phyloP scores from a whole-genome alignment of 495 filamentous ascomycete species.

The Rostrohypoxylon terebratum region DNA sequence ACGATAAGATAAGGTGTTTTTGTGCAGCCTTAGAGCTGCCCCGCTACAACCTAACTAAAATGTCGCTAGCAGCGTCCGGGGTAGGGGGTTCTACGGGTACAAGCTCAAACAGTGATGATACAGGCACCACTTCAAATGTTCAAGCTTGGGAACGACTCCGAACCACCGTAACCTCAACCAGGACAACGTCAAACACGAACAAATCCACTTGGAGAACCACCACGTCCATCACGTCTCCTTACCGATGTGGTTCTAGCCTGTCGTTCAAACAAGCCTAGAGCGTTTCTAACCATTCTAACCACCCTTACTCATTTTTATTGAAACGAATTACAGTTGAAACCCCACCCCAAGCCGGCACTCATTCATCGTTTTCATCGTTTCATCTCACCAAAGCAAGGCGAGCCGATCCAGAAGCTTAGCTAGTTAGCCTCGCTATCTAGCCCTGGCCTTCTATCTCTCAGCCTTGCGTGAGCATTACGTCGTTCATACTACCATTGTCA shows the following conservation, averaged over 20 bases:
- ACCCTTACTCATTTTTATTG: constrained; percentile 8
- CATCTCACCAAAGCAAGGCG: constrained; percentile 35
- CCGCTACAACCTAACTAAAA: background rate
- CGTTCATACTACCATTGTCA: constrained; percentile 26
- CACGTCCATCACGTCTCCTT: background rate
- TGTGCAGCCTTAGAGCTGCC: constrained; percentile 12
- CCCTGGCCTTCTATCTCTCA: constrained; percentile 20
- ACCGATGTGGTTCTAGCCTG: background rate
- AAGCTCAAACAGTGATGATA: constrained; percentile 43
- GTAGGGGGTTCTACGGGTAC: constrained; percentile 14
- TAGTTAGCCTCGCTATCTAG: constrained; percentile 18
- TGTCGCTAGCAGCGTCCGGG: background rate
- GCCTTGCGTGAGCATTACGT: constrained; percentile 44
- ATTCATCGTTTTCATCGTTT: constrained; percentile 14
- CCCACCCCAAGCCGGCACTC: constrained; percentile 1
- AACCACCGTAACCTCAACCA: constrained; percentile 17
- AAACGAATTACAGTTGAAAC: constrained; percentile 16
- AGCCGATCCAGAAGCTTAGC: constrained; percentile 26
- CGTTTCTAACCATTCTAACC: constrained; percentile 18
- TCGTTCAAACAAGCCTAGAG: background rate
- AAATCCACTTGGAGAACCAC: constrained; percentile 12
- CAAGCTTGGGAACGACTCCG: constrained; percentile 3
- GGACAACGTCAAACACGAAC: constrained; percentile 22
- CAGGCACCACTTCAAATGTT: constrained; percentile 37
- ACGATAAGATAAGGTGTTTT: constrained; percentile 28